Evolutionary conservation across 148 eudicot genomes (phyloP), one percentile per base, ranked within the genome.

Genomic region (Nepenthes mirabilis): DNA sequence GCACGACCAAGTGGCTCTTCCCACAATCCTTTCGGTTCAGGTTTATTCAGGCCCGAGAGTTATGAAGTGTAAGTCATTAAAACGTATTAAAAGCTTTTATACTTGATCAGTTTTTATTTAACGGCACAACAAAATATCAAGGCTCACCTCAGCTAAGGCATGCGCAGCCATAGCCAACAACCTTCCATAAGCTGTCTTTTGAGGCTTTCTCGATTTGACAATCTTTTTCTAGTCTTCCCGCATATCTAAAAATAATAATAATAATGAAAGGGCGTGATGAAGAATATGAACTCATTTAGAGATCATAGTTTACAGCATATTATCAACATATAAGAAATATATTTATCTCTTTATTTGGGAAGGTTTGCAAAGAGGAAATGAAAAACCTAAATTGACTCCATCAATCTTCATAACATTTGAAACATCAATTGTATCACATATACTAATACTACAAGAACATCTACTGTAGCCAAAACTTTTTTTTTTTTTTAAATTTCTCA

Each of bases 11-110:
- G 86, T 14, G 96, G 95, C 65, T 93, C 99, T 62, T 68, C 76
- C 99, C 99, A 93, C 72, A 93, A 77, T 55, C 87, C 99, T 70
- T 79, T 9, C 23, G 99, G 95, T 69, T 82, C 99, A n/a, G 86
- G 83, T 67, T 79, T 93, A 40, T 74, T 80, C 68, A 88, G 95
- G 47, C 85, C 88, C 96, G 63, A 53, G 52, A 61, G 23, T 49
- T 14, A n/a, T 3, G 1, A 52, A 11, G 5, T 5, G n/a, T 50
- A 52, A 1, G 55, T 52, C 14, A 52, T 1, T 11, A 52, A 52
- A 11, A 8, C n/a, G 55, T 59, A 65, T 58, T 32, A 43, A 66
- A 47, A 37, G 36, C 34, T 13, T 23, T 9, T 10, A 33, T 34
- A 52, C 13, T 3, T 1, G 9, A 11, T 23, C 43, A 14, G 43